Evolutionary conservation across 2,329 filamentous ascomycete species (phyloP), one percentile per base, ranked within the genome.

Genomic region (Davidsoniella australis): DNA sequence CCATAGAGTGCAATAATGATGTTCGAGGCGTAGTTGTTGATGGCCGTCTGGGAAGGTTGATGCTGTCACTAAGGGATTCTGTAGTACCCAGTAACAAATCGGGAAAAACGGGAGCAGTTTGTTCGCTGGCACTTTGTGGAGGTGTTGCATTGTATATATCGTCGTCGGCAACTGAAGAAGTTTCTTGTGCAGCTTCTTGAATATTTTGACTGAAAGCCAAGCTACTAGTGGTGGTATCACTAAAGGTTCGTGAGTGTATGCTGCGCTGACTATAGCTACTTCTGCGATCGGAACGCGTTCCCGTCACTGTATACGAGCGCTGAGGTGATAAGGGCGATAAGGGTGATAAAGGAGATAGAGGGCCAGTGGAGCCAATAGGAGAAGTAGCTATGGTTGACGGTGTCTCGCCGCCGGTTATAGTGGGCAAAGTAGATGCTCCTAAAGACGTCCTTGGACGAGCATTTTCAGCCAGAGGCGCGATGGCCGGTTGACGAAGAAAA

Each of bases 401-500:
- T 18, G 44, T 47, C 8, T 38, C 24, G 14, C 29, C 44, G 5
- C 40, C 17, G n/a, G 37, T 18, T 9, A 47, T 41, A 8, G 16
- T 44, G 10, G 40, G 24, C 8, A 51, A n/a, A 33, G n/a, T 26
- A n/a, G 33, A 39, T 10, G 49, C 14, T 3, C 29, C 40, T 10
- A 33, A 26, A 44, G 40, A 43, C 7, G 49, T 44, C n/a, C 37
- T 38, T 20, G 40, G 16, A 10, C 45, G 26, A n/a, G n/a, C 5
- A 59, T 58, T 45, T 40, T 58, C 54, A 16, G n/a, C 12, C 33
- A 52, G 26, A 17, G 68, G 65, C 44, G 66, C 59, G 43, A 70
- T 62, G 29, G 65, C 58, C 33, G 67, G 63, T 47, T 73, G 69
- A 26, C 74, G 71, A 54, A 78, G 55, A 54, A 78, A 78, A 2